Percentiles rank a stretch among this genome's conserved stretches.
These are phyloP conservation scores for Pisolithus thermaeus DNA, from an alignment of 1,284 basidiomycete genomes.

Conservation along the genomic window DNA sequence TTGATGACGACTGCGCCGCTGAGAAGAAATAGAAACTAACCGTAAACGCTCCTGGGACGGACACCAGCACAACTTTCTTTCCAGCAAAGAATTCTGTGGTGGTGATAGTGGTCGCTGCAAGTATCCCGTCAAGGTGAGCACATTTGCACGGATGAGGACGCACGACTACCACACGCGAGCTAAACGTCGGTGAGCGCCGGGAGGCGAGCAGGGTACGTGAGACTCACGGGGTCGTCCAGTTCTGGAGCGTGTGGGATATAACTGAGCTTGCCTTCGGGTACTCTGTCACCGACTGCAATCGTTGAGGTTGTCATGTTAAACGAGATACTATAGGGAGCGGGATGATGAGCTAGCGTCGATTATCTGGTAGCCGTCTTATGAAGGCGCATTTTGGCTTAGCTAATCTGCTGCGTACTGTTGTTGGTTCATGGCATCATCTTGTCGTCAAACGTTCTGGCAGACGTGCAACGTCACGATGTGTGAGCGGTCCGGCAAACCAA, in stretches of 20 bases:
- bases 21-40: constrained; percentile 35
- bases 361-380: background rate
- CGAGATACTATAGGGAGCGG: background rate
- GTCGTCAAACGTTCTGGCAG: no score
- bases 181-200: constrained; percentile 18
- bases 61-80: constrained; percentile 78
- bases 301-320: constrained; percentile 7
- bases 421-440: no score
- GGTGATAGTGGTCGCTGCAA: constrained; percentile 42
- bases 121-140: background rate
- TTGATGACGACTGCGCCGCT: background rate
- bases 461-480: no score
- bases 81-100: constrained; percentile 59
- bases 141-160: constrained; percentile 25
- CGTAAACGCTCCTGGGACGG: constrained; percentile 78
- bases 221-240: constrained; percentile 56
- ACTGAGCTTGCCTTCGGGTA: constrained; percentile 58
- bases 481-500: background rate
- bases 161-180: constrained; percentile 58
- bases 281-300: constrained; percentile 50
- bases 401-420: no score
- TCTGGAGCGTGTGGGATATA: constrained; percentile 63
- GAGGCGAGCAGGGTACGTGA: background rate
- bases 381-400: background rate
- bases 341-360: background rate